Evolutionary conservation across 2,329 filamentous ascomycete genomes (phyloP).

Genomic region (Orbilia javanica): DNA sequence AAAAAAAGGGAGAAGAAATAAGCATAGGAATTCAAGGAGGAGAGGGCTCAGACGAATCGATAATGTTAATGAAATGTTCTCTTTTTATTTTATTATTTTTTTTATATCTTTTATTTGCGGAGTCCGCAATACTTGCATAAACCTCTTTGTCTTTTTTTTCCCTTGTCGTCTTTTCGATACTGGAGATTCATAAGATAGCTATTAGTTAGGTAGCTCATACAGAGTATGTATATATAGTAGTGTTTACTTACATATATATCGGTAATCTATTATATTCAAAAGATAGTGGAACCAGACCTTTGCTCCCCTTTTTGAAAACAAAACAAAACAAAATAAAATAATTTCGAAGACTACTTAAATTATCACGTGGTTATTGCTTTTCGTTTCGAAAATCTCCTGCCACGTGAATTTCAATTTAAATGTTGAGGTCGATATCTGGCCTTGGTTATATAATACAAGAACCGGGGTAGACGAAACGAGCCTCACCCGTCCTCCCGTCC

Average conservation of each 20-base stretch:
- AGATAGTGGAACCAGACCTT: background rate
- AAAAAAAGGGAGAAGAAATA: background rate
- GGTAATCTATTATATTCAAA: background rate
- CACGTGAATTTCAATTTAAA: no score
- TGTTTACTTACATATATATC: conserved; percentile 1
- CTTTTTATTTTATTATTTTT: no score
- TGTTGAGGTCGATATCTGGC: no score
- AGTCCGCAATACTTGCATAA: background rate
- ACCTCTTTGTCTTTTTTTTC: background rate
- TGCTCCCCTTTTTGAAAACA: no score
- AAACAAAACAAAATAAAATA: no score
- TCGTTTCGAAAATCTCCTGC: no score
- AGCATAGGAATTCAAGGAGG: no score
- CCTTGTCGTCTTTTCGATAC: background rate
- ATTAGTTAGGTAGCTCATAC: background rate
- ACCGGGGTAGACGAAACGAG: no score
- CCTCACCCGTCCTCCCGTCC: background rate
- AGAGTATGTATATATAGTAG: conserved; percentile 12
- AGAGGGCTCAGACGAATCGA: conserved; percentile 24
- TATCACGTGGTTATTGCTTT: no score
- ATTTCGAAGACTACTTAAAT: no score
- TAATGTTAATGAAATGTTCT: conserved; percentile 44
- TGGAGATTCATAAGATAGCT: background rate
- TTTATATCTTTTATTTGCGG: no score
- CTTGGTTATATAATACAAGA: no score